phyloP scores from a whole-genome alignment of 371 early-diverging fungal species.

The Circinella umbellata region DNA sequence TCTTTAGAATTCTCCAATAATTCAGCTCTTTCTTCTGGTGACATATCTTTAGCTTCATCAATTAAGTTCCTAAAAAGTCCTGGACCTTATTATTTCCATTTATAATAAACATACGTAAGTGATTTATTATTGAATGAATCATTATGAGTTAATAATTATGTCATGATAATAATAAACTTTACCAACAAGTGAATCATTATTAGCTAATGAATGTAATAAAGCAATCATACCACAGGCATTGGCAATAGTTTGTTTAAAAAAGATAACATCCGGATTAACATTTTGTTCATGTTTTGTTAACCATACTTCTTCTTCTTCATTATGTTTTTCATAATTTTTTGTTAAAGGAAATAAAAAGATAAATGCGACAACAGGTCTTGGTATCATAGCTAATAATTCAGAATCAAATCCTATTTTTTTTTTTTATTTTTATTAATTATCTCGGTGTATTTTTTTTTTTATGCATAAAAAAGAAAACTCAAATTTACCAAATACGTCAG shows the following conservation, averaged over 20 bases:
- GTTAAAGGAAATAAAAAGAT: constrained; percentile 78
- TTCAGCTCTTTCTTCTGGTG: constrained; percentile 75
- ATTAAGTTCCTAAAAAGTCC: constrained; percentile 69
- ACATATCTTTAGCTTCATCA: constrained; percentile 57
- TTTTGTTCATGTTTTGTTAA: constrained; percentile 56
- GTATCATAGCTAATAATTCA: constrained; percentile 79
- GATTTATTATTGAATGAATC: constrained; percentile 17
- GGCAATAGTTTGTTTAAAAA: constrained; percentile 85
- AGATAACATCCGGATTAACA: constrained; percentile 69
- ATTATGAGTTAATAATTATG: constrained; percentile 77
- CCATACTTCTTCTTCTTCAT: constrained; percentile 58
- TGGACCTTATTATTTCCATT: constrained; percentile 36
- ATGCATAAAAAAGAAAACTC: neutral
- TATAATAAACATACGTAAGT: neutral
- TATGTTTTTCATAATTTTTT: constrained; percentile 61
- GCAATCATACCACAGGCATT: constrained; percentile 95
- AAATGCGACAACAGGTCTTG: constrained; percentile 81
- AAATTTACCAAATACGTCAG: constrained; percentile 53
- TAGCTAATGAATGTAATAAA: constrained; percentile 75
- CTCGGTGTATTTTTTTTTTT: neutral
- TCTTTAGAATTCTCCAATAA: constrained; percentile 65
- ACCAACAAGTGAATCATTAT: constrained; percentile 54
- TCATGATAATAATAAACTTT: constrained; percentile 70
- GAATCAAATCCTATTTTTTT: constrained; percentile 74
- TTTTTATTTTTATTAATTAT: neutral